Percentiles rank a stretch among this genome's conserved stretches.
phyloP scores from a whole-genome alignment of 768 basidiomycete species.

The Suillus alpinus region DNA sequence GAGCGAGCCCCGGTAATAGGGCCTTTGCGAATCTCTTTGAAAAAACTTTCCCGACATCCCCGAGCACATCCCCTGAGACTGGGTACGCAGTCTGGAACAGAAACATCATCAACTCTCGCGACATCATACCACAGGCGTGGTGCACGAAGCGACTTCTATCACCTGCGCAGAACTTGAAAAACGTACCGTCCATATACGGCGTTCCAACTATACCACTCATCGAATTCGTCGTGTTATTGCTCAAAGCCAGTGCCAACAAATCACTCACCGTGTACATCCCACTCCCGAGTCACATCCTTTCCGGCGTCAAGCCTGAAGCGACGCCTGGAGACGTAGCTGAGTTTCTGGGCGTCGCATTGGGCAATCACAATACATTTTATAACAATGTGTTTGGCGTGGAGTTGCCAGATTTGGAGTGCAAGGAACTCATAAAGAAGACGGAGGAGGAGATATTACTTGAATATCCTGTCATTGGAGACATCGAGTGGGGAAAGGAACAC shows the following conservation, averaged over 20 bases:
- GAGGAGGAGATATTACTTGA: not conserved
- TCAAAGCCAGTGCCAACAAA: not conserved
- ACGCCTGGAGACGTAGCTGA: not conserved
- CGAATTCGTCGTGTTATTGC: not conserved
- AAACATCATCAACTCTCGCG: conserved; percentile 16
- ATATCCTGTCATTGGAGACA: conserved; percentile 6
- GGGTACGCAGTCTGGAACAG: conserved; percentile 15
- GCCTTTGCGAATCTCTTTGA: conserved; percentile 8
- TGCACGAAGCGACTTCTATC: not conserved
- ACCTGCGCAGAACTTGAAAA: conserved; percentile 12
- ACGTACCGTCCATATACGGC: conserved; percentile 14
- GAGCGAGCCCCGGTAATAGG: conserved; percentile 12
- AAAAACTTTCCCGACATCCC: not conserved
- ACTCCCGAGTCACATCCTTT: conserved; percentile 9
- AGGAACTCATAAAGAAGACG: conserved; percentile 1
- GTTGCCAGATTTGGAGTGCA: not conserved
- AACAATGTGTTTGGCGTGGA: not conserved
- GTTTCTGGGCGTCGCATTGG: not conserved
- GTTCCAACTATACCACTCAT: not conserved
- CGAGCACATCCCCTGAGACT: not conserved
- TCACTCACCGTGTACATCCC: conserved; percentile 9
- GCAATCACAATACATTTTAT: conserved; percentile 1
- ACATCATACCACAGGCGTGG: conserved; percentile 17
- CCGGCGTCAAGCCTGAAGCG: not conserved
- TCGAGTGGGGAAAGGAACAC: conserved; percentile 15